Percentiles rank a stretch among this genome's conserved stretches.
Evolutionary conservation across 2,329 filamentous ascomycete genomes (phyloP).

Genomic region (Pseudohalonectria lignicola): DNA sequence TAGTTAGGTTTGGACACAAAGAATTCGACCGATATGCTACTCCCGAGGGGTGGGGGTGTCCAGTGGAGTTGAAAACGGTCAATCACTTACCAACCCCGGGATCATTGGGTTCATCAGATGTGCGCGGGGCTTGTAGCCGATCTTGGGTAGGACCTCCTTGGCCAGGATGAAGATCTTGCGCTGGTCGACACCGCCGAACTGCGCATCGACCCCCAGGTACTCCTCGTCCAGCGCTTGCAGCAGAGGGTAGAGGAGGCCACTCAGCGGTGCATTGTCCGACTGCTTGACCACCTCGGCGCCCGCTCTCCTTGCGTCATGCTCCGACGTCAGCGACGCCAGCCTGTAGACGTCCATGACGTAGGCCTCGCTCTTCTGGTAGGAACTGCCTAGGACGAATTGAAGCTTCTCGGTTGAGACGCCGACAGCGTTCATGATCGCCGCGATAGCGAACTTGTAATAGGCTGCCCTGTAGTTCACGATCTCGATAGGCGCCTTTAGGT

Average conservation of each 20-base stretch:
- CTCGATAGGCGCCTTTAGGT: conserved; percentile 79
- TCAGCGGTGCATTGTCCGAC: conserved; percentile 62
- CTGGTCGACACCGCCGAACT: conserved; percentile 83
- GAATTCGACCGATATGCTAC: too few relatives aligned
- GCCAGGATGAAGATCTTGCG: conserved; percentile 82
- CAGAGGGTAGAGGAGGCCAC: conserved; percentile 70
- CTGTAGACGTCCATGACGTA: conserved; percentile 89
- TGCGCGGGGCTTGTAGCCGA: conserved; percentile 66
- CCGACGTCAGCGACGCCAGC: conserved; percentile 56
- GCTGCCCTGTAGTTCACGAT: conserved; percentile 71
- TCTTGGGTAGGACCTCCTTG: conserved; percentile 71
- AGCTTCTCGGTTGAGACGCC: conserved; percentile 70
- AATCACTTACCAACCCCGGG: conserved; percentile 48
- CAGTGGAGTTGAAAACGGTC: background rate
- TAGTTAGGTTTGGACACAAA: background rate
- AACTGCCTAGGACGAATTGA: conserved; percentile 73
- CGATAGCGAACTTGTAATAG: conserved; percentile 75
- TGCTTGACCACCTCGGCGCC: conserved; percentile 95
- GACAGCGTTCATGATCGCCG: conserved; percentile 62
- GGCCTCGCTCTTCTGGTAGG: conserved; percentile 61
- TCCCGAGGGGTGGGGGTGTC: background rate
- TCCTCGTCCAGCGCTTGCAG: conserved; percentile 89
- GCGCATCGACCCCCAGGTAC: conserved; percentile 76
- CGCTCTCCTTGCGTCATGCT: conserved; percentile 79
- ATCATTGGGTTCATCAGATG: conserved; percentile 64